Evolutionary conservation across 2,329 filamentous ascomycete genomes (phyloP), one percentile per base, ranked within the genome.

Genomic region (Grosmannia huntii): DNA sequence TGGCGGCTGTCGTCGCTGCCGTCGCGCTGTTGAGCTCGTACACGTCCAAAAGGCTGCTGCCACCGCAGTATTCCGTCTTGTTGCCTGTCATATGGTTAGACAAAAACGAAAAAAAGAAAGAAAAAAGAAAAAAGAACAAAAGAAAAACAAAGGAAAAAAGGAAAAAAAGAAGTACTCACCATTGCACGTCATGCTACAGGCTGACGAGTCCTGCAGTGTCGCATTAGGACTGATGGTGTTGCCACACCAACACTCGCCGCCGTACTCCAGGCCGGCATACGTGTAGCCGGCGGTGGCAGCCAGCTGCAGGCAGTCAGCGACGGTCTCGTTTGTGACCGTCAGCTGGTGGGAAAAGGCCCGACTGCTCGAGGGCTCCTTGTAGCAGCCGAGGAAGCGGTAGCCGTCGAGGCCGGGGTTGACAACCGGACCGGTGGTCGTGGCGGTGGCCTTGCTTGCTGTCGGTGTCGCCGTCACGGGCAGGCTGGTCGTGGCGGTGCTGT

Each of bases 221-320:
- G 65, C 58, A 4, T 60, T 60, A 25, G 61, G 52, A 1, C 52
- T 60, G 27, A 70, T 50, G 4, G 57, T 25, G 31, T 66, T 62
- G 50, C 3, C 59, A 14, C 48, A 50, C 59, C 59, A 60, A 28
- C 59, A 60, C 65, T 80, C 77, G 31, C 75, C 70, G 11, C 76
- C 75, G 60, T 76, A 80, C 63, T 81, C 77, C 6, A 76, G 75
- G 3, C 73, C 78, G 68, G 73, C 80, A 62, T 75, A 78, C 52
- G 69, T 67, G 64, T 72, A 79, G 1, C 68, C 69, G 2, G 70
- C 60, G 14, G 55, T 50, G 2, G 55, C 44, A 0, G 57, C 57
- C 1, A 25, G 16, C 2, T 23, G 36, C 1, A 62, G 36, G 21
- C 61, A 62, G 12, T 68, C 72, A 21, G 57, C 60, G 2, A 67